Percentiles rank a stretch among this genome's conserved stretches.
phyloP scores from a whole-genome alignment of 352 stramenopile species.

The Phytophthora fragariaefolia region DNA sequence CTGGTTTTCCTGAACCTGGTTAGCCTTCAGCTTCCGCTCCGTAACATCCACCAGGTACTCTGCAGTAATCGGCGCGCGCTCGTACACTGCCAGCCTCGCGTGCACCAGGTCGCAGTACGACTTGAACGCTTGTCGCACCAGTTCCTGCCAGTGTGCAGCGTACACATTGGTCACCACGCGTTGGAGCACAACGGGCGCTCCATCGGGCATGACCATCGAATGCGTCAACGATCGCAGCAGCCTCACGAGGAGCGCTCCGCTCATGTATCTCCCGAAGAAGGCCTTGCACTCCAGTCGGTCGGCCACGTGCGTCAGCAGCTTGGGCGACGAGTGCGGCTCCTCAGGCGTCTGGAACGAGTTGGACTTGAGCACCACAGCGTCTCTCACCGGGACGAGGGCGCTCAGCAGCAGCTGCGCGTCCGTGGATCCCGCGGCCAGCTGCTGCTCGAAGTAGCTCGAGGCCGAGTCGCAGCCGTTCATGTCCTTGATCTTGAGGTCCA shows the following conservation, averaged over 20 bases:
- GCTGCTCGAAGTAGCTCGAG: conserved; percentile 73
- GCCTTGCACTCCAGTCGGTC: conserved; percentile 59
- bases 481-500: conserved; percentile 85
- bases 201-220: conserved; percentile 39
- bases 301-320: conserved; percentile 61
- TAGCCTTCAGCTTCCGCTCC: conserved; percentile 62
- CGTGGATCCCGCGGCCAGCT: conserved; percentile 48
- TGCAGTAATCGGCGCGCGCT: conserved; percentile 57
- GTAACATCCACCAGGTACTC: conserved; percentile 79
- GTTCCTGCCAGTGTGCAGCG: conserved; percentile 65
- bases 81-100: conserved; percentile 64
- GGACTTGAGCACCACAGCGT: conserved; percentile 73
- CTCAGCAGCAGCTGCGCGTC: conserved; percentile 61
- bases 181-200: conserved; percentile 55
- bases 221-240: conserved; percentile 59
- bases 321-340: conserved; percentile 60
- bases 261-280: conserved; percentile 71
- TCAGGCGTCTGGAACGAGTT: conserved; percentile 46
- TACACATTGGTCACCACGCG: conserved; percentile 68
- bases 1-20: conserved; percentile 43
- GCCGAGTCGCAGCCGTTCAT: conserved; percentile 73
- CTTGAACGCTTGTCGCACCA: conserved; percentile 59
- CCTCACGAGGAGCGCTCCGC: conserved; percentile 58
- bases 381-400: conserved; percentile 45
- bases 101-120: conserved; percentile 71